Conservation (phyloP, 169 alveolate genomes). For the Eimeria mitis region DNA sequence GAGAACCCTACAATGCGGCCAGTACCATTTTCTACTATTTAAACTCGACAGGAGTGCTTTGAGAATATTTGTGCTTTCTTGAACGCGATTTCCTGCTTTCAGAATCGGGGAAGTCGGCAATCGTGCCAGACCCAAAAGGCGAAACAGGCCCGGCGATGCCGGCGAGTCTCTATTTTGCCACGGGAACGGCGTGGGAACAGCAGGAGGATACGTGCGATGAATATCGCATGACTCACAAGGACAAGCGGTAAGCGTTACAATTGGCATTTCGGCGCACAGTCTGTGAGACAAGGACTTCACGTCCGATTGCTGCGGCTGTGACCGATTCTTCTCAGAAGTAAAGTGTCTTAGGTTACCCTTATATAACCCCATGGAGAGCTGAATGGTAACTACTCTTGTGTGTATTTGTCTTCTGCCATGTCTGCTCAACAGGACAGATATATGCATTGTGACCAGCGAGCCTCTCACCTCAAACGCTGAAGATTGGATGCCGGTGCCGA, state of each 20-base stretch:
- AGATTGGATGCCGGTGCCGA: slow-evolving; percentile 83
- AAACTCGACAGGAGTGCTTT: background rate
- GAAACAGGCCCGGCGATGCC: slow-evolving; percentile 71
- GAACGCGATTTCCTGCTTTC: background rate
- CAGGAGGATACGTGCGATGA: slow-evolving; percentile 56
- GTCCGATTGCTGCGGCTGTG: background rate
- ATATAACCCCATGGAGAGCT: background rate
- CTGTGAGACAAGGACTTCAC: background rate
- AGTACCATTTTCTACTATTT: background rate
- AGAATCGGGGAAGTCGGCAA: slow-evolving; percentile 64
- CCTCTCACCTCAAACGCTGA: slow-evolving; percentile 79
- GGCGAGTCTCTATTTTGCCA: slow-evolving; percentile 82
- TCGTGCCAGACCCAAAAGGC: slow-evolving; percentile 37
- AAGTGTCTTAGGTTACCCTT: background rate
- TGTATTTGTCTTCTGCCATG: background rate
- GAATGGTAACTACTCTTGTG: background rate
- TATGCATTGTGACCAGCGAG: slow-evolving; percentile 80
- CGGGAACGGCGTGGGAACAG: slow-evolving; percentile 79
- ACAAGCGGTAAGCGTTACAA: slow-evolving; percentile 35
- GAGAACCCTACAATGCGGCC: background rate
- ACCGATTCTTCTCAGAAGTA: background rate
- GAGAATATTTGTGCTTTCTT: background rate
- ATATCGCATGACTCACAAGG: slow-evolving; percentile 77
- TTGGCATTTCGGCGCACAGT: background rate
- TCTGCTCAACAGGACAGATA: slow-evolving; percentile 66